phyloP scores from a whole-genome alignment of 169 alveolate genomes.

The Plasmodium reichenowi region DNA sequence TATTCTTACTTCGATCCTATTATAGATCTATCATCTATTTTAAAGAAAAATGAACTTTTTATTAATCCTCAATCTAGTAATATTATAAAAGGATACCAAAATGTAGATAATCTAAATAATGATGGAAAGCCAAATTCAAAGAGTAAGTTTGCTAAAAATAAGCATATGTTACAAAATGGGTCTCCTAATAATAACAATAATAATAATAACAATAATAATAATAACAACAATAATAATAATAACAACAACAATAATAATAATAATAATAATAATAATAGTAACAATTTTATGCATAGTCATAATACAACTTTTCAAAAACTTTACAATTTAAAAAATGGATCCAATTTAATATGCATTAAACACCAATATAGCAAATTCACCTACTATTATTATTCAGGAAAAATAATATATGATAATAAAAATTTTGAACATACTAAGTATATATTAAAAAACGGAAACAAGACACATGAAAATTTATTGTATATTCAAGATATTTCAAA shows the following conservation, averaged over 20 bases:
- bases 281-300: no score
- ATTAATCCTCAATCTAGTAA: background rate
- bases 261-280: no score
- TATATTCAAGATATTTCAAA: constrained; percentile 14
- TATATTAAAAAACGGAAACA: constrained; percentile 16
- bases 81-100: background rate
- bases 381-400: constrained; percentile 18
- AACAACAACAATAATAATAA: background rate
- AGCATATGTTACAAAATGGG: no score
- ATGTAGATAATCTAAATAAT: no score
- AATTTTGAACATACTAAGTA: constrained; percentile 8
- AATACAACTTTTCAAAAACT: constrained; percentile 12
- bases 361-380: background rate
- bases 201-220: background rate
- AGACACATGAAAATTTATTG: constrained; percentile 19
- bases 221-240: no score
- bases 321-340: constrained; percentile 36
- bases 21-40: constrained; percentile 10
- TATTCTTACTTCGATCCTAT: constrained; percentile 23
- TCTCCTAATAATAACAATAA: background rate
- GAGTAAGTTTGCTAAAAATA: background rate
- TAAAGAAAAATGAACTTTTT: background rate
- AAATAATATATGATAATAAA: constrained; percentile 21
- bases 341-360: constrained; percentile 38
- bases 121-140: no score